Evolutionary conservation across 1,139 yeast species (phyloP).

Genomic region (Pichia sp.): DNA sequence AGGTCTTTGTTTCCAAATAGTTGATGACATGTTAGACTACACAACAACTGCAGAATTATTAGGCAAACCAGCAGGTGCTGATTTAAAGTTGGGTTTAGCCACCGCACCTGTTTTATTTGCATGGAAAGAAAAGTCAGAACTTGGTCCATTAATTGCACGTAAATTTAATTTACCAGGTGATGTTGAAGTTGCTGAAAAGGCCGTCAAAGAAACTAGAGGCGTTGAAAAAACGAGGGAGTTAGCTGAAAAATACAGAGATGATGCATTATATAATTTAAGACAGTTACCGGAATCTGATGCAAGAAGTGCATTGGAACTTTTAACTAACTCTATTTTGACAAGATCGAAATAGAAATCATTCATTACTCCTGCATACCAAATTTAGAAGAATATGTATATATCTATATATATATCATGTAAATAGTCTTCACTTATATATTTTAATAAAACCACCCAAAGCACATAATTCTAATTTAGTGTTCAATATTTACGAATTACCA

Average conservation of each 20-base stretch:
- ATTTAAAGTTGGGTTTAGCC: constrained; percentile 85
- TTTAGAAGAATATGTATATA: too few species aligned
- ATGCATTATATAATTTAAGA: constrained; percentile 67
- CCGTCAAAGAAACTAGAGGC: constrained; percentile 69
- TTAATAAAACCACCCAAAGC: too few species aligned
- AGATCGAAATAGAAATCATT: constrained; percentile 34
- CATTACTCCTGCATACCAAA: background rate
- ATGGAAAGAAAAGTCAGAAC: constrained; percentile 80
- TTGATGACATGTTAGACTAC: constrained; percentile 93
- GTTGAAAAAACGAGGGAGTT: constrained; percentile 67
- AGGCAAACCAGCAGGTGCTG: constrained; percentile 96
- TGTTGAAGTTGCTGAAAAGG: constrained; percentile 67
- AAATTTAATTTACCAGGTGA: constrained; percentile 80
- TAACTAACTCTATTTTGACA: constrained; percentile 77
- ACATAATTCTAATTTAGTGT: too few species aligned
- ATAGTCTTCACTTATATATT: background rate
- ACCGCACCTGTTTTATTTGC: constrained; percentile 96
- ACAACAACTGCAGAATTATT: constrained; percentile 74
- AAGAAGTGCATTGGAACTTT: constrained; percentile 75
- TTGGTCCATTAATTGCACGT: constrained; percentile 77
- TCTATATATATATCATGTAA: background rate
- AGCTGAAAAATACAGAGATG: constrained; percentile 72
- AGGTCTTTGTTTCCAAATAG: constrained; percentile 92
- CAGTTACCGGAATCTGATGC: constrained; percentile 83
- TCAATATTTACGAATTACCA: too few species aligned